A percentile compares a stretch with the other conserved stretches of the same genome.
Evolutionary conservation across 345 rosid species (phyloP).

Genomic region (Arabidopsis suecica): DNA sequence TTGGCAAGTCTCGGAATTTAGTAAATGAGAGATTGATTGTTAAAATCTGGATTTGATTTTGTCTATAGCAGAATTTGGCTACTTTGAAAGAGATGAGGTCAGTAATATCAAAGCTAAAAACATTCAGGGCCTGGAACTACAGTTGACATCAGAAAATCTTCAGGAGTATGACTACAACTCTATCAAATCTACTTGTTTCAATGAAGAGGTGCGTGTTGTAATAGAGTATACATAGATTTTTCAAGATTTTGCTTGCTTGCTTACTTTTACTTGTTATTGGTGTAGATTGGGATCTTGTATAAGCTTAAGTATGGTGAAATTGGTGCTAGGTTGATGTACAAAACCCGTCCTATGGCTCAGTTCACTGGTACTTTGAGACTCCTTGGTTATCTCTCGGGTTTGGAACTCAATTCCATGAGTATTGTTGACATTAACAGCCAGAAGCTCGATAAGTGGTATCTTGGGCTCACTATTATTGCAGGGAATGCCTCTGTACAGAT

Average conservation of each 20-base stretch:
- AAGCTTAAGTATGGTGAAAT: neutral
- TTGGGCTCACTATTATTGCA: neutral
- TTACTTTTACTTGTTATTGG: neutral
- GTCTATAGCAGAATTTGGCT: neutral
- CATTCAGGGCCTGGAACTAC: neutral
- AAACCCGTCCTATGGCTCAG: no score
- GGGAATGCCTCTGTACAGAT: neutral
- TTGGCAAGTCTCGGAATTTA: no score
- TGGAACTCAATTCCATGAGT: no score
- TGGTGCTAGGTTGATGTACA: neutral
- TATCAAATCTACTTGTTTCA: neutral
- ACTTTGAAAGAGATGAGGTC: neutral
- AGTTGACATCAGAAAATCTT: neutral
- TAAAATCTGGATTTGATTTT: neutral
- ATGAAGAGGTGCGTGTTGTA: neutral
- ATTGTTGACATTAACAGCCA: no score
- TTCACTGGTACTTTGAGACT: no score
- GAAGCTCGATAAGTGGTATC: no score
- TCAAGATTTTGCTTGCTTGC: neutral
- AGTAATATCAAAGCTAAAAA: neutral
- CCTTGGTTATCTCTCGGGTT: no score
- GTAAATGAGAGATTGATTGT: no score
- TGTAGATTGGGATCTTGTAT: neutral
- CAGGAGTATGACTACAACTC: neutral
- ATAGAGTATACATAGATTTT: neutral